Evolutionary conservation across 768 basidiomycete genomes (phyloP).

Genomic region (Psilocybe tampanensis): DNA sequence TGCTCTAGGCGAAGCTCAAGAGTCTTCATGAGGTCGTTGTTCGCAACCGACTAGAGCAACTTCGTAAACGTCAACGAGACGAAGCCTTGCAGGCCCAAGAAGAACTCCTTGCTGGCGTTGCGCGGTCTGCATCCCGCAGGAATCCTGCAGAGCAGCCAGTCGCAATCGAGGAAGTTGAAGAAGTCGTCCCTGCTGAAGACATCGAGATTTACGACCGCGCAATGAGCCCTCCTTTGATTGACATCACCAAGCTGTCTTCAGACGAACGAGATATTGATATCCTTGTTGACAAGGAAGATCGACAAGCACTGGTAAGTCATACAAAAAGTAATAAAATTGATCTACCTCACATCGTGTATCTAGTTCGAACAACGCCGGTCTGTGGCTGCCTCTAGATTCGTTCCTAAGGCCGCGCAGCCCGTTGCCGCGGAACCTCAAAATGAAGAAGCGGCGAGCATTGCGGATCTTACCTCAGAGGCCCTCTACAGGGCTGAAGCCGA

Average conservation of each 20-base stretch:
- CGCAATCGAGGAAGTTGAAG: conserved; percentile 31
- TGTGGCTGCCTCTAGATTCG: conserved; percentile 86
- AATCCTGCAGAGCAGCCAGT: conserved; percentile 36
- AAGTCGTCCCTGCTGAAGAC: conserved; percentile 52
- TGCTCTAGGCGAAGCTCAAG: conserved; percentile 80
- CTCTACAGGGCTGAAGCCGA: conserved; percentile 91
- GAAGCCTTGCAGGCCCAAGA: conserved; percentile 94
- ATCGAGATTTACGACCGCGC: conserved; percentile 79
- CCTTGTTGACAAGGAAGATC: conserved; percentile 67
- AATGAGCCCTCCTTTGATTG: conserved; percentile 84
- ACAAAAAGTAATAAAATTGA: not conserved
- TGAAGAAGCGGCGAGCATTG: conserved; percentile 60
- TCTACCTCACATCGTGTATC: conserved; percentile 7
- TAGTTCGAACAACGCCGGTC: conserved; percentile 80
- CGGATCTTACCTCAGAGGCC: conserved; percentile 87
- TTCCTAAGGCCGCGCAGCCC: conserved; percentile 72
- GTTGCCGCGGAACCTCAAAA: conserved; percentile 55
- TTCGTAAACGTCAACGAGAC: conserved; percentile 93
- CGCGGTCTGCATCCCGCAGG: conserved; percentile 51
- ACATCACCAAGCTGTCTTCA: conserved; percentile 65
- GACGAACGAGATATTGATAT: conserved; percentile 88
- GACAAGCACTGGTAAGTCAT: conserved; percentile 59
- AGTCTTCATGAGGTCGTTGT: conserved; percentile 95
- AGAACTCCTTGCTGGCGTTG: conserved; percentile 83
- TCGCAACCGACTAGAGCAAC: conserved; percentile 92